Evolutionary conservation across 768 basidiomycete genomes (phyloP), one percentile per base, ranked within the genome.

Genomic region (Psilocybe tampanensis): DNA sequence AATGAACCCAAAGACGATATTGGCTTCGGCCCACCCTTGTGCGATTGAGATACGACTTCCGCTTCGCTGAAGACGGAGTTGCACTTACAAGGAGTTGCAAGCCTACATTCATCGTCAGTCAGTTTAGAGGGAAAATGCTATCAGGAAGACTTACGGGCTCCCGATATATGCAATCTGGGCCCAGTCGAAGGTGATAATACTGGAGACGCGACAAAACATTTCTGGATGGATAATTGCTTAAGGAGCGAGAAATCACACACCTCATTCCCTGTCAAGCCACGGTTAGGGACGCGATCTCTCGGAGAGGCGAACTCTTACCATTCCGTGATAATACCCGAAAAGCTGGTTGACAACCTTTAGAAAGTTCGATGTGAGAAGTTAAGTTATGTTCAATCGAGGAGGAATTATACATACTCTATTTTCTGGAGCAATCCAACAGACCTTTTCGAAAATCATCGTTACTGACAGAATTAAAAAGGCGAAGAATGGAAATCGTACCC

Each of bases 21-120:
- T 89, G 1, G 83, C 86, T 61, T 84, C 80, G 2, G 86, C 86
- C 87, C 87, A 89, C 86, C 87, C 75, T 32, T 72, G 74, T 12
- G 72, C 7, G 26, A 15, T 22, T 44, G 19, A 44, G 19, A 12
- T 15, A 3, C 13, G 18, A 22, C 15, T 4, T 3, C 12, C 4
- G 15, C 12, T 3, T n/a, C 4, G 15, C 12, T 13, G 43, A 3
- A 22, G 11, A 44, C 4, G 12, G 22, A 21, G 12, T 47, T 8
- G 8, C 4, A n/a, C 47, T n/a, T n/a, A 48, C 47, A 48, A 17
- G 47, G 47, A 11, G 47, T 48, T n/a, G 47, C 47, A 7, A 48
- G 29, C 21, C 47, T 48, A 18, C 4, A 12, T 44, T 3, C 6
- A 12, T 44, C 22, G 43, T 9, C 11, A 34, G 26, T 19, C 2